Conservation (phyloP, 192 early-diverging fungal species). For the Blastocladiella britannica region DNA sequence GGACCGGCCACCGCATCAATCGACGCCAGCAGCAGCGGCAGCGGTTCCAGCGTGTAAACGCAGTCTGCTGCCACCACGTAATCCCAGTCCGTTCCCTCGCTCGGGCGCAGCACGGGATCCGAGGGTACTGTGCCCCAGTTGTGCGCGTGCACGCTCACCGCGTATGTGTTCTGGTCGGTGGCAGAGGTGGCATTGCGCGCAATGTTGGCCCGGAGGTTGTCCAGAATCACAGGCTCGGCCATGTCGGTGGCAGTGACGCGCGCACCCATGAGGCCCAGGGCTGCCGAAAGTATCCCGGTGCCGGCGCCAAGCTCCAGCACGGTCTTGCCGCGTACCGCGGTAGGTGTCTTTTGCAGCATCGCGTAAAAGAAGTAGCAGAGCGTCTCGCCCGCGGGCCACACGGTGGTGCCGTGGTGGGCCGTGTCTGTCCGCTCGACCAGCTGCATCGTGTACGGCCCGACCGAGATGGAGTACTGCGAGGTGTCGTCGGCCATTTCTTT, state of each 20-base stretch:
- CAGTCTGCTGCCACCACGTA: not conserved
- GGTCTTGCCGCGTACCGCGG: not conserved
- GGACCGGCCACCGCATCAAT: not conserved
- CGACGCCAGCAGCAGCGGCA: not conserved
- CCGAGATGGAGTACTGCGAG: not conserved
- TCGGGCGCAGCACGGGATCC: not conserved
- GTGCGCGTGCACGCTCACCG: not conserved
- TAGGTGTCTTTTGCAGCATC: not conserved
- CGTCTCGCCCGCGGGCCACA: not conserved
- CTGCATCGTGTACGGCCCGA: not conserved
- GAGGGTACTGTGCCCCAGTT: not conserved
- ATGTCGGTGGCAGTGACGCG: not conserved
- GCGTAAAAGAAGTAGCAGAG: not conserved
- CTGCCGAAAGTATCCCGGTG: not conserved
- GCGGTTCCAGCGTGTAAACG: conserved; percentile 1
- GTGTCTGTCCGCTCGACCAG: not conserved
- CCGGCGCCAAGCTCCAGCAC: not conserved
- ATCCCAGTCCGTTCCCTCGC: not conserved
- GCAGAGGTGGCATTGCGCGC: not conserved
- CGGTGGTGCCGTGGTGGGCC: not conserved
- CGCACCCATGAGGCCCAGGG: not conserved
- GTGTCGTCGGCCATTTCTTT: not conserved
- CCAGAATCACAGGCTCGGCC: not conserved
- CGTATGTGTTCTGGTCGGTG: no score
- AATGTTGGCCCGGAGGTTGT: not conserved